Evolutionary conservation across 805 yeast genomes (phyloP).

Genomic region (Saccharomycopsis lassenensis): DNA sequence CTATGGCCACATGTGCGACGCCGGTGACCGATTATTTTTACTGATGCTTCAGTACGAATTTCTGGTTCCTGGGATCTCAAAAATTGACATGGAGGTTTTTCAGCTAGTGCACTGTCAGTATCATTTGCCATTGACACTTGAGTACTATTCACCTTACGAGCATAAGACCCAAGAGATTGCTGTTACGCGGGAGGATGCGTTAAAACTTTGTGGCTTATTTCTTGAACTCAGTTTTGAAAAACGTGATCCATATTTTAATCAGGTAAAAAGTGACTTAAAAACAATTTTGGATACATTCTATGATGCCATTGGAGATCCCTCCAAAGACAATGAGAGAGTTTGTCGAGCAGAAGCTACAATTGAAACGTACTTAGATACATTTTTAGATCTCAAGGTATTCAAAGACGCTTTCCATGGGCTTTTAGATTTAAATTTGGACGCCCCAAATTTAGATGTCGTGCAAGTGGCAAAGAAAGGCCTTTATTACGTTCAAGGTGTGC

Average conservation of each 20-base stretch:
- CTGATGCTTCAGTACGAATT: constrained; percentile 46
- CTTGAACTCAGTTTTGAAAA: constrained; percentile 44
- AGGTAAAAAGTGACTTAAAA: constrained; percentile 64
- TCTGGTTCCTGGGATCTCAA: constrained; percentile 28
- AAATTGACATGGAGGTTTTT: constrained; percentile 47
- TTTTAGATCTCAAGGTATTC: constrained; percentile 34
- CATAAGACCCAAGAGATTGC: constrained; percentile 40
- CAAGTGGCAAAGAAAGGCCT: constrained; percentile 42
- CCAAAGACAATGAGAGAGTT: constrained; percentile 32
- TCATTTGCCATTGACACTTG: constrained; percentile 52
- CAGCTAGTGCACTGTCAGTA: constrained; percentile 75
- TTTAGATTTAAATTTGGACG: constrained; percentile 22
- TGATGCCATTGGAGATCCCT: constrained; percentile 63
- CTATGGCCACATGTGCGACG: constrained; percentile 52
- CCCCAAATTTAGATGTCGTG: constrained; percentile 26
- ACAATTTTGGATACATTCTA: constrained; percentile 58
- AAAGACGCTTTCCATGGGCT: constrained; percentile 44
- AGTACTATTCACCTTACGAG: constrained; percentile 50
- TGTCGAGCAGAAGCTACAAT: constrained; percentile 36
- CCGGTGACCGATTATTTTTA: constrained; percentile 51
- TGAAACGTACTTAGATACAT: constrained; percentile 36
- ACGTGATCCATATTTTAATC: constrained; percentile 46
- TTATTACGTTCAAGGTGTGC: constrained; percentile 58
- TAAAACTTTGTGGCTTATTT: constrained; percentile 34
- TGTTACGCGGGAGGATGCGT: constrained; percentile 33